These are phyloP conservation scores for Puccinia horiana DNA, from an alignment of 1,284 basidiomycete genomes.

Conservation along the genomic window DNA sequence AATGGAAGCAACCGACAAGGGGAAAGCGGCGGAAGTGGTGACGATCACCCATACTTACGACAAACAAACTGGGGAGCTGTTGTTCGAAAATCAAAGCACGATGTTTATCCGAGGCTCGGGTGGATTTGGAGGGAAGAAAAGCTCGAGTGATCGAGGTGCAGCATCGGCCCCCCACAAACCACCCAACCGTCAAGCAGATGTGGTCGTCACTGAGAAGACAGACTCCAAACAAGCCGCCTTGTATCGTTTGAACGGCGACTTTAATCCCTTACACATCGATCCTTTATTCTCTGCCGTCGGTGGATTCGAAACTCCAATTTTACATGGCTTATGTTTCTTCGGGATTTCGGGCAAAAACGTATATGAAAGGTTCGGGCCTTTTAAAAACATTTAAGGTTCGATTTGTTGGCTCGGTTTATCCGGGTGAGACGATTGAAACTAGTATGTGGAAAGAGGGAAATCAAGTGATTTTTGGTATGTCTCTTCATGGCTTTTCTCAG, in stretches of 20 bases:
- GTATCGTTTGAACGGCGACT: conserved; percentile 85
- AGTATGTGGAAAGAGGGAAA: conserved; percentile 45
- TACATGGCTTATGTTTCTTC: conserved; percentile 81
- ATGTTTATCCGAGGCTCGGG: conserved; percentile 91
- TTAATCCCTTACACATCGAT: conserved; percentile 89
- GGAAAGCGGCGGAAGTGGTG: conserved; percentile 87
- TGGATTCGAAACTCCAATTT: conserved; percentile 82
- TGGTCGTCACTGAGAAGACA: conserved; percentile 82
- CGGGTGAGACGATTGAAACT: conserved; percentile 78
- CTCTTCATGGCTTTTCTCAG: background rate
- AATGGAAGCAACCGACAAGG: conserved; percentile 78
- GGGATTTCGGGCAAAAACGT: conserved; percentile 95
- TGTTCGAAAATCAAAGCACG: conserved; percentile 92
- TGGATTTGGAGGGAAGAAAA: conserved; percentile 89
- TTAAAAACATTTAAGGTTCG: conserved; percentile 94
- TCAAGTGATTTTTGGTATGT: conserved; percentile 46
- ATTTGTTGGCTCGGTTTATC: conserved; percentile 86
- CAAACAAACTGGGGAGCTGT: conserved; percentile 72
- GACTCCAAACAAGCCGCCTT: conserved; percentile 77
- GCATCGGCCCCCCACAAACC: conserved; percentile 81
- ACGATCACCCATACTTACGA: conserved; percentile 76
- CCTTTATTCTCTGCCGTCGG: conserved; percentile 91
- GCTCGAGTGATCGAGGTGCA: conserved; percentile 84
- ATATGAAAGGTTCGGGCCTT: conserved; percentile 78
- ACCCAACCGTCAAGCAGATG: conserved; percentile 80